Conservation (phyloP, 2,329 filamentous ascomycete species). For the Hypoxylon sp. region DNA sequence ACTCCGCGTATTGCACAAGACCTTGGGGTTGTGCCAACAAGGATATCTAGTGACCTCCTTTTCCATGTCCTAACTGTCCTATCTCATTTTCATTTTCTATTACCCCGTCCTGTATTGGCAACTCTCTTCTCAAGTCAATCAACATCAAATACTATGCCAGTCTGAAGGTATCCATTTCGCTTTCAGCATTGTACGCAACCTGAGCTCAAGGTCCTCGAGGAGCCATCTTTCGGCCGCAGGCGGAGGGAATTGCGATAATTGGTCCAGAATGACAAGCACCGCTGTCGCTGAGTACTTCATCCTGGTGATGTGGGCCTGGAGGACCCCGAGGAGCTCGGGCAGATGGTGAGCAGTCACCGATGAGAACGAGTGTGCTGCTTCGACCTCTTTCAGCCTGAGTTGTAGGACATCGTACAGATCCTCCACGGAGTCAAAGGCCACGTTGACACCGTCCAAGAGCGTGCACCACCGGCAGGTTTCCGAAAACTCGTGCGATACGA, state of each 20-base stretch:
- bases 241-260: background rate
- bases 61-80: background rate
- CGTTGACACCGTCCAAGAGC: background rate
- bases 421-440: background rate
- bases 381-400: background rate
- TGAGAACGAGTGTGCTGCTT: background rate
- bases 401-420: constrained; percentile 15
- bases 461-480: background rate
- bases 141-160: background rate
- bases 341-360: background rate
- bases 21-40: background rate
- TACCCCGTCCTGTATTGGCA: background rate
- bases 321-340: constrained; percentile 9
- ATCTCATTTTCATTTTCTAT: background rate
- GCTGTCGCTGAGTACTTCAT: constrained; percentile 18
- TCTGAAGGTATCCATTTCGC: background rate
- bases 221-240: background rate
- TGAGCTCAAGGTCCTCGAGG: background rate
- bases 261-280: constrained; percentile 4
- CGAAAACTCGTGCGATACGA: background rate
- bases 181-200: background rate
- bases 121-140: background rate
- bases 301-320: constrained; percentile 17
- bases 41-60: background rate
- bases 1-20: constrained; percentile 4